Base-by-base conservation (phyloP, 371 early-diverging fungal genomes). In the Neoconidiobolus thromboides region DNA sequence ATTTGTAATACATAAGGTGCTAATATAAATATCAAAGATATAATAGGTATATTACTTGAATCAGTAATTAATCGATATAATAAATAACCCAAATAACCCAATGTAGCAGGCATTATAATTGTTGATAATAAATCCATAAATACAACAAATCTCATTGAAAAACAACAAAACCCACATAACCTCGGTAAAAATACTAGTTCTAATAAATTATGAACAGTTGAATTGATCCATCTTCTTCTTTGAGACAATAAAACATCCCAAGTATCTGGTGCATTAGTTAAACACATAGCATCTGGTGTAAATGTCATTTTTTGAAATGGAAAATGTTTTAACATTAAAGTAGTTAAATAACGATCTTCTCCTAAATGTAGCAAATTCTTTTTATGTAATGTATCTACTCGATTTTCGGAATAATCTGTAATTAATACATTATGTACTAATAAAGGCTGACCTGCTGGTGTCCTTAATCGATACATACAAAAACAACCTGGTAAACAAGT, bases 151-250 rank as follows among this genome's bases (percentile, higher is more conserved):
- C 95, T 88, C 98, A 98, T 97, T 10, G 96, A 96, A 77, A 94
- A 97, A 72, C 92, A 95, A 72, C 91, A 92, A 71, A 91, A 89
- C 36, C 98, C 98, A 67, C 98, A 98, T 48, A 98, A 76, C 66
- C 88, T 81, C 43, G 86, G 82, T 37, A 96, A 77, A 56, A 80
- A 71, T 38, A 93, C 73, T 14, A 98, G 73, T 69, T 96, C 98
- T 73, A 93, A 81, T 61, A 96, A 67, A 69, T 98, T 98, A 71
- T 93, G 93, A 43, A 98, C 85, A 0, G 98, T 98, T 3, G 93
- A 93, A 73, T 97, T 97, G 65, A 97, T 97, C 98, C 98, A 97
- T 62, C 98, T 78, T 65, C 98, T 84, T 61, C 98, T 83, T 70
- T 97, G 98, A 4, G 98, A 97, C 15, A 98, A 67, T 53, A 99